Conservation (phyloP, 2,329 filamentous ascomycete genomes). For the Pseudogymnoascus sp. region DNA sequence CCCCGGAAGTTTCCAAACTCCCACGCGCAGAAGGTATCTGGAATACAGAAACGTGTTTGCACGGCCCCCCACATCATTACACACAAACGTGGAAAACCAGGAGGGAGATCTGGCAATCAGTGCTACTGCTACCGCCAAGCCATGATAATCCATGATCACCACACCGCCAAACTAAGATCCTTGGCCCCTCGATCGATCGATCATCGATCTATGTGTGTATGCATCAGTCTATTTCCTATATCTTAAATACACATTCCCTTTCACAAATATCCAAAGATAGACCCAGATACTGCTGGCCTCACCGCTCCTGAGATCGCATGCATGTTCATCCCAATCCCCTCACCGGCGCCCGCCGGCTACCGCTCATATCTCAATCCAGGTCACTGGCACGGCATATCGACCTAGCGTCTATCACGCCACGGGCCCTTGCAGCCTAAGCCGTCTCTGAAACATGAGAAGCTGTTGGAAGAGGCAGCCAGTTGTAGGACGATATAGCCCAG, state of each 20-base stretch:
- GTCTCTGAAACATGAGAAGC: neutral
- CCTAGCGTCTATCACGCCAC: neutral
- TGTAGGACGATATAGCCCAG: neutral
- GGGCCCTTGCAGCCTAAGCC: neutral
- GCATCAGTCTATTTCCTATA: neutral
- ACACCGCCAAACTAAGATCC: neutral
- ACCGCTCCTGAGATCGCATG: neutral
- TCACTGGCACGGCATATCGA: neutral
- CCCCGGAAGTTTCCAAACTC: neutral
- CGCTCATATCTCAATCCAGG: neutral
- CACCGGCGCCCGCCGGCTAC: neutral
- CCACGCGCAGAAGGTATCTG: neutral
- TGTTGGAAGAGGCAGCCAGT: neutral
- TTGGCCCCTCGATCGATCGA: neutral
- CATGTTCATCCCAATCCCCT: neutral
- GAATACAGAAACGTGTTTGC: constrained; percentile 5
- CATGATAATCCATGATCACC: neutral
- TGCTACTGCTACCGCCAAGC: neutral
- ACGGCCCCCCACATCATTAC: neutral
- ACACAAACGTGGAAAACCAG: neutral
- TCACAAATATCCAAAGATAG: neutral
- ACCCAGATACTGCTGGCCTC: neutral
- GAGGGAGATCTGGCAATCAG: neutral
- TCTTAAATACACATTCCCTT: neutral
- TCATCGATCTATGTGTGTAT: neutral